Percentiles rank a stretch among this genome's conserved stretches.
Evolutionary conservation across 257 asterid genomes (phyloP).

Genomic region (Lavandula angustifolia): DNA sequence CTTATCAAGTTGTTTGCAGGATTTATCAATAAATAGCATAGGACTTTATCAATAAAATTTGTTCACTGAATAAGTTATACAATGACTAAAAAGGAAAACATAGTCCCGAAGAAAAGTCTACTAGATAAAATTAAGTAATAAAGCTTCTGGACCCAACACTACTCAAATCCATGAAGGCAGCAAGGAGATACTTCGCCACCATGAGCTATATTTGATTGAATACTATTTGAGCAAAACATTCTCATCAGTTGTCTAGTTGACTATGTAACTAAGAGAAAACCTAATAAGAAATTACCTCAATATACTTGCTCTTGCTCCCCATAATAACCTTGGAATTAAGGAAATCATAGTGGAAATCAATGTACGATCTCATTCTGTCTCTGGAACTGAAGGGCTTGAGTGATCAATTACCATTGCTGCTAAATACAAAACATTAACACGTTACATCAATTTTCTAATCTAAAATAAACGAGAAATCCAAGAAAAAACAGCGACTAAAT

Average conservation of each 20-base stretch:
- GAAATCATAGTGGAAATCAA: constrained; percentile 61
- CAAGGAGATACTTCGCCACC: too few relatives aligned
- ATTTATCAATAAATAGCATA: constrained; percentile 69
- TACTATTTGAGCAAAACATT: not conserved
- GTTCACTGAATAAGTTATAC: not conserved
- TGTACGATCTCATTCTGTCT: constrained; percentile 68
- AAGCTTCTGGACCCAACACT: not conserved
- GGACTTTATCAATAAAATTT: constrained; percentile 28
- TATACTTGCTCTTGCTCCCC: constrained; percentile 61
- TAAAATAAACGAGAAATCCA: constrained; percentile 3
- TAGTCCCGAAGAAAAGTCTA: not conserved
- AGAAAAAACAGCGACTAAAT: not conserved
- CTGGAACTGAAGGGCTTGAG: constrained; percentile 61
- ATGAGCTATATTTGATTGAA: constrained; percentile 1
- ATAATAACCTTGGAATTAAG: constrained; percentile 65
- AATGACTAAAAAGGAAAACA: constrained; percentile 2
- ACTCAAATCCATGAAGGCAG: not conserved
- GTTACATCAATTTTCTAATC: not conserved
- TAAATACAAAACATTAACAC: constrained; percentile 6
- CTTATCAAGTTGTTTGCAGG: constrained; percentile 77
- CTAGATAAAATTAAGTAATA: not conserved
- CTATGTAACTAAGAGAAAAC: not conserved
- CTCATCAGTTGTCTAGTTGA: not conserved
- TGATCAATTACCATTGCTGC: constrained; percentile 78
- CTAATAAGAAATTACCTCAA: constrained; percentile 52